These are phyloP conservation scores for Microdochium paspali DNA, from an alignment of 2,329 filamentous ascomycete genomes.

Conservation along the genomic window DNA sequence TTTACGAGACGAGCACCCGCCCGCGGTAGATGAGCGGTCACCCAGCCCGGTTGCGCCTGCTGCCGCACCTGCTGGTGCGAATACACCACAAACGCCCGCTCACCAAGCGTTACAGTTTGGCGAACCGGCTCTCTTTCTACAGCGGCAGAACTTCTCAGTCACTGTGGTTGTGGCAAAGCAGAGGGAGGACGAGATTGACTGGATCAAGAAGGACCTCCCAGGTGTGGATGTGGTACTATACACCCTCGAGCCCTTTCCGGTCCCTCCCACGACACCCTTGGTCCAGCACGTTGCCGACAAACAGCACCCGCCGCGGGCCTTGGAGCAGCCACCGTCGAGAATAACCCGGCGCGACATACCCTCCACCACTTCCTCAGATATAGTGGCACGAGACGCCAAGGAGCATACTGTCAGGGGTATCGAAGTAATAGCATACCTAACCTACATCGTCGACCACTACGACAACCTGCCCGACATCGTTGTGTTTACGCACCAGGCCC, in stretches of 20 bases:
- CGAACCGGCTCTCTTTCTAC: not conserved
- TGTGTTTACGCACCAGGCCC: slow-evolving; percentile 48
- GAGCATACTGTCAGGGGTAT: slow-evolving; percentile 42
- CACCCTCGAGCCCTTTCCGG: not conserved
- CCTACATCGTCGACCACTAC: slow-evolving; percentile 55
- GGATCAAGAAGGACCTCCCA: not conserved
- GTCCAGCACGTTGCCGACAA: not conserved
- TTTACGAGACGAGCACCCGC: not conserved
- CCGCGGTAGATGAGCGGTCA: not conserved
- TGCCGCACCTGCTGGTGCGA: not conserved
- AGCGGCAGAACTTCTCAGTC: not conserved
- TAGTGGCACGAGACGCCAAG: not conserved
- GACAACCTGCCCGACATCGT: slow-evolving; percentile 45
- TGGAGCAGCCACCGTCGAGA: not conserved
- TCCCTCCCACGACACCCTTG: not conserved
- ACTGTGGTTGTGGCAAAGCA: not conserved
- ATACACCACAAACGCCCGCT: not conserved
- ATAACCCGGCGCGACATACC: not conserved
- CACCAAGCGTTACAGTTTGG: not conserved
- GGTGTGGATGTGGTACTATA: not conserved
- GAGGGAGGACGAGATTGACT: not conserved
- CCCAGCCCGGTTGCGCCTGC: not conserved
- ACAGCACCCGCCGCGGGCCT: not conserved
- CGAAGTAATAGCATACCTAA: slow-evolving; percentile 51
- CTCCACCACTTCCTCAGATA: not conserved